phyloP scores from a whole-genome alignment of 257 asterid species.

The Agastache rugosa region DNA sequence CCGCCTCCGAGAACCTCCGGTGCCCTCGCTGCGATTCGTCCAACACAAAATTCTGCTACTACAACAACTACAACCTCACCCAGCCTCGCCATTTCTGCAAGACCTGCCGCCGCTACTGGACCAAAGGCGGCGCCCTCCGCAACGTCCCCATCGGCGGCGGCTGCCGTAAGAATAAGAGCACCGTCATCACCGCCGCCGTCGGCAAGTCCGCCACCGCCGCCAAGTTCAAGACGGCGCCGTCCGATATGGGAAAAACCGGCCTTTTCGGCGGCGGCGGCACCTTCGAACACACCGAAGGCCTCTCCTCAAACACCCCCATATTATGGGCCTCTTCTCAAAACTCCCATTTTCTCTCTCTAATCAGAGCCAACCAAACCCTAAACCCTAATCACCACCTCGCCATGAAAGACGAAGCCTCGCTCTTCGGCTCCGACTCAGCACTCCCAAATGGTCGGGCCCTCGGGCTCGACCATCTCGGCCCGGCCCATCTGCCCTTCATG shows the following conservation, averaged over 20 bases:
- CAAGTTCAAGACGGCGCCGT: conserved; percentile 47
- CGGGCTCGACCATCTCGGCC: conserved; percentile 45
- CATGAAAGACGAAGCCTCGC: conserved; percentile 49
- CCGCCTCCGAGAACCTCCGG: conserved; percentile 55
- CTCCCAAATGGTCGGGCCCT: conserved; percentile 27
- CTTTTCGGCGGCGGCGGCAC: conserved; percentile 42
- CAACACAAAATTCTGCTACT: conserved; percentile 84
- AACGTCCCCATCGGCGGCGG: conserved; percentile 94
- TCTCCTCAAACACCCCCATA: conserved; percentile 52
- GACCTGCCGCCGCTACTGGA: conserved; percentile 95
- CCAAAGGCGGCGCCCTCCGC: conserved; percentile 88
- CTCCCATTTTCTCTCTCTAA: conserved; percentile 60
- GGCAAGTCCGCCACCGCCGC: conserved; percentile 44
- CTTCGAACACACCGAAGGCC: conserved; percentile 39
- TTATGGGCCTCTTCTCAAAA: conserved; percentile 57
- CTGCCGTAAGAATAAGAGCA: conserved; percentile 70
- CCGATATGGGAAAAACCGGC: conserved; percentile 45
- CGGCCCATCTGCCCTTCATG: conserved; percentile 36
- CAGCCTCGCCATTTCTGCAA: conserved; percentile 96
- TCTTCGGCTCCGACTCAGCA: conserved; percentile 34
- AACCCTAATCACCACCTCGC: conserved; percentile 38
- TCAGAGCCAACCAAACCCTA: conserved; percentile 54
- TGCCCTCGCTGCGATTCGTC: conserved; percentile 89
- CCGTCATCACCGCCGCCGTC: conserved; percentile 42
- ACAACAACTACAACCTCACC: conserved; percentile 91